Evolutionary conservation across 2,329 filamentous ascomycete species (phyloP).

Genomic region (Monosporascus sp.): DNA sequence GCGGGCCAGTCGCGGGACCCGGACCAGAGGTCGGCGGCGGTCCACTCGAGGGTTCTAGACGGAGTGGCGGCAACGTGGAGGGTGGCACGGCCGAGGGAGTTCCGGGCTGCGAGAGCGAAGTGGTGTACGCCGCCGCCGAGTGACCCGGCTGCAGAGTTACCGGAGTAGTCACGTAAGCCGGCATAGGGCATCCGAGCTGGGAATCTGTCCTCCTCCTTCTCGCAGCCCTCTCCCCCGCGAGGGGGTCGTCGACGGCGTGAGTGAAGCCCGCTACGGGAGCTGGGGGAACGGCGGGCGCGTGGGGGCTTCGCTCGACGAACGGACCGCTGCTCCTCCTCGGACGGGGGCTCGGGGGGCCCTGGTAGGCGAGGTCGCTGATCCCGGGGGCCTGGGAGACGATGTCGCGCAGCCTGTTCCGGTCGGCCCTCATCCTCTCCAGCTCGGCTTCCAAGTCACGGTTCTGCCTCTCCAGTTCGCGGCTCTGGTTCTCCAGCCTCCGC

Average conservation of each 20-base stretch:
- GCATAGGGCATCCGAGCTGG: conserved; percentile 36
- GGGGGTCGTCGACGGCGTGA: conserved; percentile 32
- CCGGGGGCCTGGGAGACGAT: conserved; percentile 56
- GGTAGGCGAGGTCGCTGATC: conserved; percentile 46
- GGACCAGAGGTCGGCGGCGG: conserved; percentile 17
- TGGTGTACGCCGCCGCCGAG: conserved; percentile 29
- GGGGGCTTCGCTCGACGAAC: conserved; percentile 33
- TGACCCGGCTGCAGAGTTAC: conserved; percentile 38
- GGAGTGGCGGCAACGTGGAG: conserved; percentile 44
- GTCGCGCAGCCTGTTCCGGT: conserved; percentile 68
- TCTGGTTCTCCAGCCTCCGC: conserved; percentile 61
- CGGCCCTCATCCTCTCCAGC: conserved; percentile 66
- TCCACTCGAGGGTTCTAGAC: conserved; percentile 36
- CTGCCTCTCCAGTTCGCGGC: conserved; percentile 56
- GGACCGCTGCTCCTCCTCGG: conserved; percentile 31
- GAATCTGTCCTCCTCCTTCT: conserved; percentile 45
- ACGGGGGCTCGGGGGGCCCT: conserved; percentile 47
- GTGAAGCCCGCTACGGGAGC: conserved; percentile 16
- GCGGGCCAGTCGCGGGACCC: conserved; percentile 17
- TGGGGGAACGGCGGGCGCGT: conserved; percentile 20
- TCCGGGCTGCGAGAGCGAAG: conserved; percentile 26
- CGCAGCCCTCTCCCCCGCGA: conserved; percentile 39
- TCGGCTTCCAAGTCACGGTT: conserved; percentile 54
- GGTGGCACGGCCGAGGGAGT: conserved; percentile 24
- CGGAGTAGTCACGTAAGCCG: conserved; percentile 34